Percentiles rank a stretch among this genome's conserved stretches.
Conservation (phyloP, 768 basidiomycete genomes). For the Cystofilobasidium ferigula region DNA sequence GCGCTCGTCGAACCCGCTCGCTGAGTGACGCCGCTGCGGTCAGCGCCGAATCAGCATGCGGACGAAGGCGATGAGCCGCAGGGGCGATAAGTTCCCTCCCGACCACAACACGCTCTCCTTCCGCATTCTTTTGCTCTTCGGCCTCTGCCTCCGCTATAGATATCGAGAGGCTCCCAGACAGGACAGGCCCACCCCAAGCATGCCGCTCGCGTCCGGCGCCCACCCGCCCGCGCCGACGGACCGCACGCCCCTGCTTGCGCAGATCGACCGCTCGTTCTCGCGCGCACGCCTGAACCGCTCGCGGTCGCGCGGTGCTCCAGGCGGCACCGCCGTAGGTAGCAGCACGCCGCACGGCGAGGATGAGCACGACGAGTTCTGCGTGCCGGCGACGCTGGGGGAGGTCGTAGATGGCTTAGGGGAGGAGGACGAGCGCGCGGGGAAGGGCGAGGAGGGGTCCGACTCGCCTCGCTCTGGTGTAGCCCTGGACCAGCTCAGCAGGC, state of each 20-base stretch:
- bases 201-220: background rate
- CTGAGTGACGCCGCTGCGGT: no score
- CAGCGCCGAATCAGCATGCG: no score
- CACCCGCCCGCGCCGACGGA: background rate
- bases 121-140: no score
- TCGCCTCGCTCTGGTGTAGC: background rate
- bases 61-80: no score
- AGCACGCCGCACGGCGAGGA: background rate
- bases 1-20: no score
- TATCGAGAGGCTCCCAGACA: no score
- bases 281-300: background rate
- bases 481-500: background rate
- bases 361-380: background rate
- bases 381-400: background rate
- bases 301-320: background rate
- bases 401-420: background rate
- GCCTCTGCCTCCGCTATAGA: no score
- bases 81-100: no score
- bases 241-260: conserved; percentile 10
- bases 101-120: no score
- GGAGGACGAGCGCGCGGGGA: background rate
- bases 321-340: background rate
- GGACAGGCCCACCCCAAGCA: no score
- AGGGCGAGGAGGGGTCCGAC: background rate
- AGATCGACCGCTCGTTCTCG: conserved; percentile 7